Base-by-base conservation (phyloP, 768 basidiomycete species). In the Bullera alba region DNA sequence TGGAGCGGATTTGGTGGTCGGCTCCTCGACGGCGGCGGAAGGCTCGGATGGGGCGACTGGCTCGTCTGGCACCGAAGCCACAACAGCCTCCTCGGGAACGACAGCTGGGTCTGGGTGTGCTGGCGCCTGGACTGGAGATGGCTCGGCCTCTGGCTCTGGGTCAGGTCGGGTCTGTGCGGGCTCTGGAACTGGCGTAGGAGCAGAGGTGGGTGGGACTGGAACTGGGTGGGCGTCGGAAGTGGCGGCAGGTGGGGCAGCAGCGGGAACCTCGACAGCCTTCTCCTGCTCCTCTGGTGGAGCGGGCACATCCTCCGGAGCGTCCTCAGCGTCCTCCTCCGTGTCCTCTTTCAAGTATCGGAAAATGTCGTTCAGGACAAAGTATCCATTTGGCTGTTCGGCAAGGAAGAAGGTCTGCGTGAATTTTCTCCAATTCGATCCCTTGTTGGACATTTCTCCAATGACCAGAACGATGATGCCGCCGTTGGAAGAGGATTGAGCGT, bases 321-420 rank as follows among this genome's bases (percentile, higher is more conserved):
- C 70, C 73, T 75, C 68, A 49, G 87, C 89, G 25, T 78, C 78
- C 58, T 89, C 89, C 47, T 87, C 83, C 6, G 81, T 76, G 69
- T 96, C 91, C 76, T 96, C 95, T 77, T 95, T 96, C 57, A 99
- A 78, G 80, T 95, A 97, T 53, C 95, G 86, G 83, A 97, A 99
- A 77, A 97, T 96, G 77, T 99, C 95, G 75, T 99, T 99, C 75
- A 99, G 83, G 58, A 99, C 95, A 71, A 93, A 99, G 78, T 97
- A 99, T 36, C 95, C 95, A 62, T 93, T 95, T 14, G 90, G 89
- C 75, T 99, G 95, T 74, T 96, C 91, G 32, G 95, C 95, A 48
- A 99, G 84, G 86, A 99, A 97, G 77, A 99, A 97, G 5, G 93
- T 96, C 76, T 99, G 95, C 10, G 91, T 92, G 65, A 99, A 99